Percentiles rank a stretch among this genome's conserved stretches.
Evolutionary conservation across 1,139 yeast species (phyloP).

Genomic region (Pichia norvegensis): DNA sequence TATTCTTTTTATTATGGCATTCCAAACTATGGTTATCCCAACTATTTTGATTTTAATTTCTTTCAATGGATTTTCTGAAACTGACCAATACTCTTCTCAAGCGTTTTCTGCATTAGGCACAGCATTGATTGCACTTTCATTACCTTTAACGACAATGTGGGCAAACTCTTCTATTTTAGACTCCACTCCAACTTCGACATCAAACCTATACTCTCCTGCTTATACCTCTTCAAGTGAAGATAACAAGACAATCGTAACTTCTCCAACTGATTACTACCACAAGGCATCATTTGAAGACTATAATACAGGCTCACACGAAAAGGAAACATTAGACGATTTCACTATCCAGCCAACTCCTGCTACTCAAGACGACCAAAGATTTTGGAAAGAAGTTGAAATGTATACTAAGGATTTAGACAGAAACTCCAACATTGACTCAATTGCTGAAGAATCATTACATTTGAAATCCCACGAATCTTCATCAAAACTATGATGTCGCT

Average conservation of each 20-base stretch:
- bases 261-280: constrained; percentile 13
- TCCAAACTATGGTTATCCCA: constrained; percentile 80
- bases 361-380: constrained; percentile 11
- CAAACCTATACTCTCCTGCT: constrained; percentile 8
- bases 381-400: constrained; percentile 27
- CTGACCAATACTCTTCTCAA: constrained; percentile 16
- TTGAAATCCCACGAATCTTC: neutral
- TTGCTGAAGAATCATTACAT: neutral
- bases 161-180: constrained; percentile 36
- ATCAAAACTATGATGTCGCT: neutral
- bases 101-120: constrained; percentile 25
- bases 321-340: neutral
- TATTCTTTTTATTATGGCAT: constrained; percentile 66
- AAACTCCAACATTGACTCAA: constrained; percentile 1
- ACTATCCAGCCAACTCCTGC: constrained; percentile 7
- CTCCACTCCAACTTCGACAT: constrained; percentile 22
- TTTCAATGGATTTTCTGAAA: constrained; percentile 16
- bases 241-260: constrained; percentile 8
- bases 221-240: constrained; percentile 13
- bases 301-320: constrained; percentile 3
- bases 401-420: constrained; percentile 23
- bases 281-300: constrained; percentile 4
- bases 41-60: constrained; percentile 40
- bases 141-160: constrained; percentile 87
- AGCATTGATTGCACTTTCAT: constrained; percentile 43